Evolutionary conservation across 441 rosid species (phyloP).

Genomic region (Theobroma grandiflorum): DNA sequence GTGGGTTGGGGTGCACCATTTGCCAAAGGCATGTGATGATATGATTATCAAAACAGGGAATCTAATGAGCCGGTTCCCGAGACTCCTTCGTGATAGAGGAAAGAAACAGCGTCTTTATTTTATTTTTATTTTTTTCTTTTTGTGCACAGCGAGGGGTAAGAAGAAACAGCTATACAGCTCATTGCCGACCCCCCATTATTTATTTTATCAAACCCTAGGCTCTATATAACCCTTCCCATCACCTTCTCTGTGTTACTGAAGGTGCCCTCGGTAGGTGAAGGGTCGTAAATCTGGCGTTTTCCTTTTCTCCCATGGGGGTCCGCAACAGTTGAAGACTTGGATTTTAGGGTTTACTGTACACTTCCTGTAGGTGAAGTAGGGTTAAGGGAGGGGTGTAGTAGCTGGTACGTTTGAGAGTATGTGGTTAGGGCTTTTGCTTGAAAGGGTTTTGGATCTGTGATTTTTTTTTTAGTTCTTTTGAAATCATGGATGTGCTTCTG

Average conservation of each 20-base stretch:
- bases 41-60: constrained; percentile 40
- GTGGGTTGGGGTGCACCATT: not conserved
- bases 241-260: not conserved
- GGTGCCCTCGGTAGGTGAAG: not conserved
- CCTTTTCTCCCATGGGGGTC: not conserved
- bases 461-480: not conserved
- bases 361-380: not conserved
- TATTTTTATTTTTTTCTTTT: not conserved
- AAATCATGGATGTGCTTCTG: not conserved
- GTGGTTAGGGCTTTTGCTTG: not conserved
- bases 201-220: constrained; percentile 14
- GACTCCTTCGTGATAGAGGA: constrained; percentile 25
- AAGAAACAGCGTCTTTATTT: not conserved
- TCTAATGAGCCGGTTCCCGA: constrained; percentile 43
- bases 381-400: not conserved
- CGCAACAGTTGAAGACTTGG: not conserved
- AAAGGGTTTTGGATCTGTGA: not conserved
- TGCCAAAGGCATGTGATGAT: constrained; percentile 24
- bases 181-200: constrained; percentile 32
- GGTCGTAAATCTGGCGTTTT: not conserved
- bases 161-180: not conserved
- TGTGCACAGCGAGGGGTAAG: not conserved
- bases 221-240: constrained; percentile 24
- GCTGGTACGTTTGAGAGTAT: not conserved
- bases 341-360: not conserved